These are phyloP conservation scores for Piper longum DNA, from an alignment of 164 flowering plant species.

Conservation along the genomic window DNA sequence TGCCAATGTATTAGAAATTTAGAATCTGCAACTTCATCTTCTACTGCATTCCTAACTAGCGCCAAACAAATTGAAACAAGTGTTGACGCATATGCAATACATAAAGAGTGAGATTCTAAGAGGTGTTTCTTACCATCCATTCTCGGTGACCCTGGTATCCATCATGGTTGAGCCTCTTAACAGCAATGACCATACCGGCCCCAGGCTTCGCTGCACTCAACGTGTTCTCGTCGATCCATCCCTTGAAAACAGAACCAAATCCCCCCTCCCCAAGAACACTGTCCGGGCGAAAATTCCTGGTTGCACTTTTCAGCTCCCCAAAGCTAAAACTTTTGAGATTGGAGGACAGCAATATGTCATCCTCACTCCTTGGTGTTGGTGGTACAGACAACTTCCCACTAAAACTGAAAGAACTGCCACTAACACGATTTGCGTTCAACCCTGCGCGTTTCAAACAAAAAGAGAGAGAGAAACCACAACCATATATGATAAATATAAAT, in stretches of 20 bases:
- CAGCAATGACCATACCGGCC: constrained; percentile 65
- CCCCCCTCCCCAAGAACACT: constrained; percentile 90
- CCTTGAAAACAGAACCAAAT: constrained; percentile 77
- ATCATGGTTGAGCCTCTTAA: constrained; percentile 66
- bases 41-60: neutral
- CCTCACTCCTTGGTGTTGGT: constrained; percentile 44
- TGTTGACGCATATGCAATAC: neutral
- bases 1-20: too few relatives aligned
- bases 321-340: constrained; percentile 54
- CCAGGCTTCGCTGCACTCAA: constrained; percentile 55
- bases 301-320: constrained; percentile 48
- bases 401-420: constrained; percentile 30
- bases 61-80: neutral
- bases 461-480: too few relatives aligned
- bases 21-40: neutral
- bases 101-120: neutral
- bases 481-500: too few relatives aligned
- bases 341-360: constrained; percentile 51
- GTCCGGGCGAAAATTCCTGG: constrained; percentile 81
- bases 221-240: constrained; percentile 68
- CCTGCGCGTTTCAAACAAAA: constrained; percentile 13
- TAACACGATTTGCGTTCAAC: constrained; percentile 13
- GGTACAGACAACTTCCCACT: constrained; percentile 27
- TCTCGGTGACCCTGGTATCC: constrained; percentile 69
- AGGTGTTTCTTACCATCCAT: constrained; percentile 59